These are phyloP conservation scores for Fomitiporia mediterranea DNA, from an alignment of 1,284 basidiomycete genomes.

Conservation along the genomic window DNA sequence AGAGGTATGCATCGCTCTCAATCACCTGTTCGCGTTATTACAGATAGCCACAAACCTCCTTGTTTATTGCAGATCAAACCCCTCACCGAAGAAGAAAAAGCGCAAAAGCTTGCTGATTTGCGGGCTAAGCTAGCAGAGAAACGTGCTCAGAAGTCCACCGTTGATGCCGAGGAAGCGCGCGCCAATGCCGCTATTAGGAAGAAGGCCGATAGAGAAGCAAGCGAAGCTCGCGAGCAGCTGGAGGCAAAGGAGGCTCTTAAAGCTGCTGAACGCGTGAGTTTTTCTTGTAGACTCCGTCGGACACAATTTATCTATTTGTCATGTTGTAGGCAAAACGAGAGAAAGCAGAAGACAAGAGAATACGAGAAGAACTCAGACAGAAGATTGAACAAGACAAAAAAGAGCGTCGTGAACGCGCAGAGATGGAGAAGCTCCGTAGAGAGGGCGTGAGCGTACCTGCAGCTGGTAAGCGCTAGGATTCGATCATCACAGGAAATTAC, in stretches of 20 bases:
- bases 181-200: conserved; percentile 79
- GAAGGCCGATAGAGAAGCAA: conserved; percentile 81
- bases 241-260: conserved; percentile 75
- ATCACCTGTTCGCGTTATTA: not conserved
- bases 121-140: conserved; percentile 76
- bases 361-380: conserved; percentile 79
- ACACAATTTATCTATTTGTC: no score
- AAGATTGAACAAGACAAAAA: conserved; percentile 94
- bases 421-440: conserved; percentile 82
- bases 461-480: conserved; percentile 25
- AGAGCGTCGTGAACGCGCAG: conserved; percentile 81
- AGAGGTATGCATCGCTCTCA: conserved; percentile 53
- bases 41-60: not conserved
- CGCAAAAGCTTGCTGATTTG: conserved; percentile 75
- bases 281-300: no score
- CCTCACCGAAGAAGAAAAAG: conserved; percentile 92
- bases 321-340: conserved; percentile 62
- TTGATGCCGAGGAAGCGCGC: conserved; percentile 67
- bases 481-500: no score
- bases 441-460: conserved; percentile 50
- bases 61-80: conserved; percentile 78
- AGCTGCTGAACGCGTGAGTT: conserved; percentile 76
- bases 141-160: conserved; percentile 60
- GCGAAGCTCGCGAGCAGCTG: conserved; percentile 71
- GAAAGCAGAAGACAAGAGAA: conserved; percentile 81